Evolutionary conservation across 1,284 basidiomycete genomes (phyloP).

Genomic region (Ganoderma lucidum): DNA sequence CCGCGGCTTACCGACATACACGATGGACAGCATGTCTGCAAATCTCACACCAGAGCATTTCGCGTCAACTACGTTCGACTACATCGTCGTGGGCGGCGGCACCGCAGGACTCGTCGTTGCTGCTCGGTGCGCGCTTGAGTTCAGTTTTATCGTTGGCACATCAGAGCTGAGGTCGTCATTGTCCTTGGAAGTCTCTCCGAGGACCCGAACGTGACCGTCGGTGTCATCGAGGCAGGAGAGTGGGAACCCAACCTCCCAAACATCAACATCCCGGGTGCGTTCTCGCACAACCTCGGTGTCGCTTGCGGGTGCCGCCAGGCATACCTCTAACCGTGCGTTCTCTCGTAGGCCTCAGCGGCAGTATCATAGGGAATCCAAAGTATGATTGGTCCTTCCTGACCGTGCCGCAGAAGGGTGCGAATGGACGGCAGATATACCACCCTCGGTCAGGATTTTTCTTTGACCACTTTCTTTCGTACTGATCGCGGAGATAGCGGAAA

Average conservation of each 20-base stretch:
- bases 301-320: background rate
- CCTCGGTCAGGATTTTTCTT: conserved; percentile 6
- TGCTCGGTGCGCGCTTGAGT: conserved; percentile 12
- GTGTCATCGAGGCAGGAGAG: conserved; percentile 41
- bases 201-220: conserved; percentile 45
- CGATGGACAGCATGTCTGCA: background rate
- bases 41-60: background rate
- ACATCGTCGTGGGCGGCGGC: conserved; percentile 35
- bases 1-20: background rate
- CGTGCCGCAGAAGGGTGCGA: conserved; percentile 23
- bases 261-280: conserved; percentile 21
- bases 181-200: conserved; percentile 44
- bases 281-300: background rate
- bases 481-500: background rate
- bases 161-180: background rate
- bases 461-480: conserved; percentile 12
- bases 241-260: conserved; percentile 33
- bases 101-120: conserved; percentile 17
- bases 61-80: conserved; percentile 36
- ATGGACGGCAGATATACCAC: conserved; percentile 15
- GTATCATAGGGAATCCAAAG: conserved; percentile 18
- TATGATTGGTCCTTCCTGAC: conserved; percentile 31
- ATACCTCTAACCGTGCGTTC: background rate
- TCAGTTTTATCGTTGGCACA: background rate
- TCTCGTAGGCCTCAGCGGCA: conserved; percentile 10